Evolutionary conservation across 768 basidiomycete genomes (phyloP).

Genomic region (Steccherinum ochraceum): DNA sequence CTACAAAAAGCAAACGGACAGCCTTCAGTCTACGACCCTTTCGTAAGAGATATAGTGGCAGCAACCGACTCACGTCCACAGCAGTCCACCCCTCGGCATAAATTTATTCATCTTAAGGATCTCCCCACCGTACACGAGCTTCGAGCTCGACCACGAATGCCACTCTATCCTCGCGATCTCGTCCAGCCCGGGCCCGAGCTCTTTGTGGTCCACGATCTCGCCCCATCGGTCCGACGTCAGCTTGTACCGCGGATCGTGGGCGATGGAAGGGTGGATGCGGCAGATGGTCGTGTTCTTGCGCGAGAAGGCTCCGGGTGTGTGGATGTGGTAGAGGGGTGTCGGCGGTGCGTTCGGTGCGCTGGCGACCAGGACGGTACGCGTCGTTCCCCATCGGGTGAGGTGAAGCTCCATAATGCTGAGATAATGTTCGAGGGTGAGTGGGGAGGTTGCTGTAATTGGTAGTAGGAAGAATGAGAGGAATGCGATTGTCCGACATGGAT

Average conservation of each 20-base stretch:
- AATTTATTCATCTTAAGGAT: neutral
- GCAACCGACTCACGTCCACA: conserved; percentile 1
- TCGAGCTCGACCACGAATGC: neutral
- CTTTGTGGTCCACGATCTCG: neutral
- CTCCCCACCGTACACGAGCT: conserved; percentile 1
- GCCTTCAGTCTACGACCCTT: too few species aligned
- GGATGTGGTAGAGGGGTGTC: neutral
- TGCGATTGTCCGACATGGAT: too few species aligned
- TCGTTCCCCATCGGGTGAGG: too few species aligned
- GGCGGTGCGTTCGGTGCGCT: too few species aligned
- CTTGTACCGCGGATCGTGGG: neutral
- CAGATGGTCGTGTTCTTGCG: neutral
- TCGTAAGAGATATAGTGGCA: too few species aligned
- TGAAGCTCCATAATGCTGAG: too few species aligned
- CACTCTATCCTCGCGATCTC: conserved; percentile 8
- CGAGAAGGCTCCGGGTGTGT: neutral
- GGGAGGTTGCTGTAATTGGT: too few species aligned
- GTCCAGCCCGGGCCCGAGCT: neutral
- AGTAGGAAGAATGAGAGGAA: too few species aligned
- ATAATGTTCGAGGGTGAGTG: too few species aligned
- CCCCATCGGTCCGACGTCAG: too few species aligned
- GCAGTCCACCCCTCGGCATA: neutral
- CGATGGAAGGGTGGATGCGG: neutral
- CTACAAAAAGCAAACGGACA: too few species aligned
- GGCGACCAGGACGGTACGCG: too few species aligned